Conservation (phyloP, 2,329 filamentous ascomycete species). For the Alternaria atra region DNA sequence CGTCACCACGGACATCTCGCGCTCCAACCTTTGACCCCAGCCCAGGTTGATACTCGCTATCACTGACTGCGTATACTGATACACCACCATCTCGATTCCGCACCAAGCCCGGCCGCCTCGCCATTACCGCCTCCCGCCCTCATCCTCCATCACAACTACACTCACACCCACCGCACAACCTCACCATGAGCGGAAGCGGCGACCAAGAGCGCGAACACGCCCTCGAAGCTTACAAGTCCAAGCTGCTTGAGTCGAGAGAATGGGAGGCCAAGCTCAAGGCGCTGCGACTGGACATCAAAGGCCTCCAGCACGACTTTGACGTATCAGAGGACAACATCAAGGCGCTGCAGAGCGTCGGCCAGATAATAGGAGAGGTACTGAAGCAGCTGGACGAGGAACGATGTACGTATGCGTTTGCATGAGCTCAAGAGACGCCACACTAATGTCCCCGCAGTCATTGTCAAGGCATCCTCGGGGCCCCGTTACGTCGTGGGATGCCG, state of each 20-base stretch:
- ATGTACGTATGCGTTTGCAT: constrained; percentile 69
- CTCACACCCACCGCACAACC: constrained; percentile 10
- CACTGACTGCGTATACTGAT: neutral
- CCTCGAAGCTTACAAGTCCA: constrained; percentile 62
- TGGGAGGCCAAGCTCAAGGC: constrained; percentile 98
- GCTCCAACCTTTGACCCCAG: neutral
- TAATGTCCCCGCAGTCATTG: constrained; percentile 74
- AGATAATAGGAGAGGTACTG: constrained; percentile 98
- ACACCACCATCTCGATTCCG: neutral
- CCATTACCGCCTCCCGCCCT: constrained; percentile 1
- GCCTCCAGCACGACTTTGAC: constrained; percentile 92
- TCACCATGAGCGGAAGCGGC: constrained; percentile 48
- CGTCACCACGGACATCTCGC: neutral
- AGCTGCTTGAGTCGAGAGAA: constrained; percentile 87
- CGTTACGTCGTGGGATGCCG: constrained; percentile 98
- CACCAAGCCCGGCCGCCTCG: neutral
- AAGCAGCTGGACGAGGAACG: constrained; percentile 99
- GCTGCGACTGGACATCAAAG: constrained; percentile 94
- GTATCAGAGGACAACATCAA: constrained; percentile 99
- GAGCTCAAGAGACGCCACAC: constrained; percentile 10
- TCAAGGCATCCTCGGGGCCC: constrained; percentile 96
- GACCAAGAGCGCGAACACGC: constrained; percentile 63
- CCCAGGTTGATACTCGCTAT: neutral
- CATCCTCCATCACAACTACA: constrained; percentile 1
- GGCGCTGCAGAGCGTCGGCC: constrained; percentile 96